These are phyloP conservation scores for Hygrocybe coccinea DNA, from an alignment of 768 basidiomycete species.

Conservation along the genomic window DNA sequence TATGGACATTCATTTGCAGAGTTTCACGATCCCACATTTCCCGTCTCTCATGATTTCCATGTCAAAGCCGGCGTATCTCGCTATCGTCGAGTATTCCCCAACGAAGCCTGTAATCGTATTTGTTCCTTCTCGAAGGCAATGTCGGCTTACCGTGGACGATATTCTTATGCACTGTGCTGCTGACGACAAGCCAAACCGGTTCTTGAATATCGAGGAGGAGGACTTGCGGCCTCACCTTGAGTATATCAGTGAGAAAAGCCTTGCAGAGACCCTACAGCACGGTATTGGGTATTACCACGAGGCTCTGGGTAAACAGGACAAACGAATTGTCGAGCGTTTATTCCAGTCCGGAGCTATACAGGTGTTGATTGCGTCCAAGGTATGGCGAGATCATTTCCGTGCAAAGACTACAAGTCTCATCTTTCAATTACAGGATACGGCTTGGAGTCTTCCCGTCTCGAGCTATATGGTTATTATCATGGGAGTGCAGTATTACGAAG, in stretches of 20 bases:
- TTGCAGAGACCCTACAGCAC: constrained; percentile 78
- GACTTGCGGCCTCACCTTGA: constrained; percentile 88
- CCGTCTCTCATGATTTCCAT: constrained; percentile 98
- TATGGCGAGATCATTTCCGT: constrained; percentile 27
- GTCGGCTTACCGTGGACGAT: constrained; percentile 89
- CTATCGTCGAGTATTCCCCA: constrained; percentile 82
- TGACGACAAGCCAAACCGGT: constrained; percentile 77
- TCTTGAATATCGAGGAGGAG: constrained; percentile 80
- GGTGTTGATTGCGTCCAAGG: constrained; percentile 90
- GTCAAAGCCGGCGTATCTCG: constrained; percentile 96
- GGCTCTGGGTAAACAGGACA: constrained; percentile 87
- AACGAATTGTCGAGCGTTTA: constrained; percentile 84
- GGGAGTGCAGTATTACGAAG: constrained; percentile 97
- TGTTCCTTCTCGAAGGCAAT: constrained; percentile 90
- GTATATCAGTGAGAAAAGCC: constrained; percentile 67
- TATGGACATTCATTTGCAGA: constrained; percentile 96
- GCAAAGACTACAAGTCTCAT: background rate
- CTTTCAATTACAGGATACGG: constrained; percentile 64
- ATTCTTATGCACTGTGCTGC: constrained; percentile 83
- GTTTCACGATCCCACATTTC: constrained; percentile 95
- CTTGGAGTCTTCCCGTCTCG: constrained; percentile 91
- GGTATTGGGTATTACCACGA: constrained; percentile 97
- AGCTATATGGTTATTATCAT: constrained; percentile 99
- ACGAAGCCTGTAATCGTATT: constrained; percentile 87
- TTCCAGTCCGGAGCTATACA: constrained; percentile 95